Evolutionary conservation across 2,329 filamentous ascomycete species (phyloP).

Genomic region (Exophiala spinifera): DNA sequence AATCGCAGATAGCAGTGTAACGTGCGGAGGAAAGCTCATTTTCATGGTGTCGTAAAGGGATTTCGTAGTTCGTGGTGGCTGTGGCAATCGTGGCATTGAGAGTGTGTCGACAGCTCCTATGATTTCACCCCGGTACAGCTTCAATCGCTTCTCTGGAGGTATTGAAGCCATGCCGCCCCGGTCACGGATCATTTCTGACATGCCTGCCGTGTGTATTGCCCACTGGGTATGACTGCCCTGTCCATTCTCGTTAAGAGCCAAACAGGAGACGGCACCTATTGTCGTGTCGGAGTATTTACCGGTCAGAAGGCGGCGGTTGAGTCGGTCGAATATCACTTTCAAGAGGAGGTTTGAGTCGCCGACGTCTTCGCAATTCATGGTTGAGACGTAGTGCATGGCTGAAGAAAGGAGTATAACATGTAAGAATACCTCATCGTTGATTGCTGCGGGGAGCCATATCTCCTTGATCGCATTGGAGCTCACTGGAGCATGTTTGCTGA

Average conservation of each 20-base stretch:
- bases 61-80: slow-evolving; percentile 2
- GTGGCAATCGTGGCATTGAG: slow-evolving; percentile 13
- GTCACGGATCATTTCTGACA: slow-evolving; percentile 23
- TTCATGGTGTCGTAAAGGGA: slow-evolving; percentile 3
- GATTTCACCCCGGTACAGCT: slow-evolving; percentile 23
- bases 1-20: not conserved
- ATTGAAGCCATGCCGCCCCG: slow-evolving; percentile 20
- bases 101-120: slow-evolving; percentile 22
- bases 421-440: slow-evolving; percentile 20
- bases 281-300: slow-evolving; percentile 20
- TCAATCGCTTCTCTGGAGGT: slow-evolving; percentile 12
- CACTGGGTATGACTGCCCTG: slow-evolving; percentile 19
- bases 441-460: slow-evolving; percentile 20
- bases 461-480: slow-evolving; percentile 16
- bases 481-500: slow-evolving; percentile 10
- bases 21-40: slow-evolving; percentile 1
- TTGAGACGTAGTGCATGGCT: slow-evolving; percentile 12
- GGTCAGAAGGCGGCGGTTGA: slow-evolving; percentile 18
- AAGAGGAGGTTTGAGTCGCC: slow-evolving; percentile 15
- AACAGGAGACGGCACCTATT: slow-evolving; percentile 23
- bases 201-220: slow-evolving; percentile 20
- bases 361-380: slow-evolving; percentile 1
- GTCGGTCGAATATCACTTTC: slow-evolving; percentile 21
- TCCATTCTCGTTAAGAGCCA: slow-evolving; percentile 20
- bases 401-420: slow-evolving; percentile 21